Evolutionary conservation across 2,329 filamentous ascomycete species (phyloP), one percentile per base, ranked within the genome.

Genomic region (Coniochaeta prunicola): DNA sequence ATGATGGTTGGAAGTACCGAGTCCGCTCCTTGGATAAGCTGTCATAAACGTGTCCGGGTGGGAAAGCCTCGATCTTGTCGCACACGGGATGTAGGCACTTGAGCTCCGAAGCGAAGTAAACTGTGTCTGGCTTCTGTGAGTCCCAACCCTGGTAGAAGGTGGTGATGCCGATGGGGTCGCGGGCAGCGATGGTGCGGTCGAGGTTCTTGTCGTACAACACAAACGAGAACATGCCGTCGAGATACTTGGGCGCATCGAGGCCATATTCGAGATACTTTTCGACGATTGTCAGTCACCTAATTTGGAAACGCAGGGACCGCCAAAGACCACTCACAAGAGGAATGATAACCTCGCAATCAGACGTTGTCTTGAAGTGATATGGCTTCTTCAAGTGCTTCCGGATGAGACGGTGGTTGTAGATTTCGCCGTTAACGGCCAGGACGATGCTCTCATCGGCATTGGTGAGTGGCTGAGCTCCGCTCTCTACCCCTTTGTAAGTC

Each of bases 211-310:
- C 94, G 77, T 96, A 96, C 57, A 99, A 84, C 59, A 99, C 92
- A 79, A 96, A 99, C 17, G 93, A 97, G 84, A 99, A 99, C 94
- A 99, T 99, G 79, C 94, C 94, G 74, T 99, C 94, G 66, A 99
- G 86, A 76, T 91, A 82, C 76, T 93, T 94, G 62, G 94, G 92
- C 60, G 93, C 91, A 70, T 97, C 92, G 66, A 96, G 82, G 69
- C 87, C 94, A 83, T 96, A 85, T 76, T 97, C 87, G 78, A 92
- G 84, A 74, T 99, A 99, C 90, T 53, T 2, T 40, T 19, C 31
- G 55, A 26, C 31, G n/a, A 45, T 13, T 15, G 19, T 9, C 40
- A 45, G 19, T 24, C 21, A n/a, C 21, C n/a, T n/a, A n/a, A n/a
- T n/a, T n/a, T n/a, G n/a, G n/a, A 10, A 45, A 15, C 8, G 12